These are phyloP conservation scores for Astragalus membranaceus DNA, from an alignment of 306 rosid species.

Conservation along the genomic window DNA sequence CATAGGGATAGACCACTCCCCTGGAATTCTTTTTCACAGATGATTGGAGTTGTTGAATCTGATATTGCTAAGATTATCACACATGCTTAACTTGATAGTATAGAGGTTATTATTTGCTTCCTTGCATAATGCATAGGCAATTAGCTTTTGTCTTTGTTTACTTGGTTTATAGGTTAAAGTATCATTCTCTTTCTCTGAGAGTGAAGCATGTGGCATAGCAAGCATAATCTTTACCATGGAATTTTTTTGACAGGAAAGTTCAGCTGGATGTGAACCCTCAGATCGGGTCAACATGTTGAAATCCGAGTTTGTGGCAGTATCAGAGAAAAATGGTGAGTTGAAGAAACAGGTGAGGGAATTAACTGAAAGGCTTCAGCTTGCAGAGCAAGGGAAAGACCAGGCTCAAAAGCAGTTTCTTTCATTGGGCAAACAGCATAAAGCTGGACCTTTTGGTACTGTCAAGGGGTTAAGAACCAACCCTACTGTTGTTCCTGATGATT, in stretches of 20 bases:
- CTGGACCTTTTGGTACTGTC: constrained; percentile 82
- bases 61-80: background rate
- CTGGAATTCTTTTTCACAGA: constrained; percentile 9
- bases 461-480: constrained; percentile 71
- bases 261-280: constrained; percentile 56
- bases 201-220: background rate
- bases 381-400: constrained; percentile 74
- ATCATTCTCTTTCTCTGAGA: too few relatives aligned
- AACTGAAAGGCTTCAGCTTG: constrained; percentile 55
- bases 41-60: background rate
- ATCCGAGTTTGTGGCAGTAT: constrained; percentile 45
- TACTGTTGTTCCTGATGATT: constrained; percentile 64
- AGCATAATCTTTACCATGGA: background rate
- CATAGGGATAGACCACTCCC: background rate
- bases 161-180: too few relatives aligned
- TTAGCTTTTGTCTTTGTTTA: background rate
- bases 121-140: background rate
- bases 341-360: constrained; percentile 58
- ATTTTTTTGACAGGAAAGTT: constrained; percentile 37
- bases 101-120: constrained; percentile 8
- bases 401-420: constrained; percentile 76
- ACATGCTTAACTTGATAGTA: background rate
- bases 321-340: constrained; percentile 54
- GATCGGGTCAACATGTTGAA: constrained; percentile 65
- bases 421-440: constrained; percentile 56